Base-by-base conservation (phyloP, 495 filamentous ascomycete species). In the Friedmanniomyces simplex region DNA sequence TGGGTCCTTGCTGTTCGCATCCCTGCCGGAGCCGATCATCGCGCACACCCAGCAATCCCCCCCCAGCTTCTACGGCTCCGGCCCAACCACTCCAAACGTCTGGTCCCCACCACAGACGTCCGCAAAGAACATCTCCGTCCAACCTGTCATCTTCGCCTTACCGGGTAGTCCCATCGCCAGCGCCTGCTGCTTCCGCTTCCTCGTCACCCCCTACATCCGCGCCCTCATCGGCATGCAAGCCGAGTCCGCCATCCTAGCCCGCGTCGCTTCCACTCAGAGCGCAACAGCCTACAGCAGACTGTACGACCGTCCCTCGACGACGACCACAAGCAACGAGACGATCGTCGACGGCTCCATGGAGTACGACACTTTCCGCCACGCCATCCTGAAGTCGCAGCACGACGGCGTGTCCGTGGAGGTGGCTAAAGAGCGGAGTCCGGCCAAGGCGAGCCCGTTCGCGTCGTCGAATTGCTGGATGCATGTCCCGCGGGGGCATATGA, bases 381-480 rank as follows among this genome's bases (percentile, higher is more conserved):
- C 22, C 25, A 47, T 43, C n/a, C 22, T 58, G n/a, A 30, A 16
- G 21, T 52, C 34, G 6, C 20, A 34, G 1, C 6, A 28, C 34
- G 56, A 52, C 11, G 49, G 49, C n/a, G 47, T 52, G 13, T 39
- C 47, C 2, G 56, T 58, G 34, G 47, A 58, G 25, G 6, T 58
- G 2, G 26, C n/a, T 12, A 30, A 28, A 25, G 56, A 58, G 25
- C 30, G 25, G 20, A 53, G 34, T 45, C 12, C 26, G 24, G 20
- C 47, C 7, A 58, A 58, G 24, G 34, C 50, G 1, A 58, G 41
- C 20, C 56, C 56, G 25, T 58, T 58, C 25, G 50, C 37, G 10
- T 43, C 48, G n/a, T 52, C 56, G 1, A 58, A 58, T 46, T 58
- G 56, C 50, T 58, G 56, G 56, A 20, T 58, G 8, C 56, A 58